Conservation (phyloP, 257 asterid genomes). For the Mentha longifolia region DNA sequence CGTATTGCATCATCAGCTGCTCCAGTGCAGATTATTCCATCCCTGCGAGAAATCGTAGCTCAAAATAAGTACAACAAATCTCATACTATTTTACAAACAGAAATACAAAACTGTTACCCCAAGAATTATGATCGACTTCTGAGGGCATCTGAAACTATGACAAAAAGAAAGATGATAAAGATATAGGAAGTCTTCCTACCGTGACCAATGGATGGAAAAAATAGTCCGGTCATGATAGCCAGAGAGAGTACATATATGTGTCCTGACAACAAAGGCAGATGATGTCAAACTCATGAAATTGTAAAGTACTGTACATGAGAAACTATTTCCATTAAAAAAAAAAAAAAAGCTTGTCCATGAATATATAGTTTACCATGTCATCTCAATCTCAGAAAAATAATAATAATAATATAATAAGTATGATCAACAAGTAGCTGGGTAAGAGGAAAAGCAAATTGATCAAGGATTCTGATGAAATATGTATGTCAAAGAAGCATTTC, state of each 20-base stretch:
- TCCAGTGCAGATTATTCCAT: slow-evolving; percentile 79
- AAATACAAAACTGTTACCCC: not conserved
- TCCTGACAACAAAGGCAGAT: slow-evolving; percentile 59
- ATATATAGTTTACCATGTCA: not conserved
- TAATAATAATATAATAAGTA: not conserved
- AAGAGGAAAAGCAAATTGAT: slow-evolving; percentile 8
- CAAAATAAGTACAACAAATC: slow-evolving; percentile 22
- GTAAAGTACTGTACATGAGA: not conserved
- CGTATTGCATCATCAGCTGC: slow-evolving; percentile 96
- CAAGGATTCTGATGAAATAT: not conserved
- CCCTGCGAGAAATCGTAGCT: slow-evolving; percentile 52
- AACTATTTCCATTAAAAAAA: too few relatives aligned
- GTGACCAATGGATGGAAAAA: slow-evolving; percentile 91
- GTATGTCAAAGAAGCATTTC: not conserved
- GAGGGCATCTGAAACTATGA: not conserved
- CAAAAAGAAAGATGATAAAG: not conserved
- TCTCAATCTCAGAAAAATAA: not conserved
- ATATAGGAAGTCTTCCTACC: slow-evolving; percentile 47
- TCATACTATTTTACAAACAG: slow-evolving; percentile 10
- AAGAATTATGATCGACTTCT: not conserved
- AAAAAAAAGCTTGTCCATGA: slow-evolving; percentile 6
- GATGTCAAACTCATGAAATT: slow-evolving; percentile 32
- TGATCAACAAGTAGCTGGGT: slow-evolving; percentile 2
- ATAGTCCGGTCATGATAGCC: slow-evolving; percentile 95
- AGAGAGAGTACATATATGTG: slow-evolving; percentile 72